Evolutionary conservation across 148 eudicot species (phyloP).

Genomic region (Camellia japonica): DNA sequence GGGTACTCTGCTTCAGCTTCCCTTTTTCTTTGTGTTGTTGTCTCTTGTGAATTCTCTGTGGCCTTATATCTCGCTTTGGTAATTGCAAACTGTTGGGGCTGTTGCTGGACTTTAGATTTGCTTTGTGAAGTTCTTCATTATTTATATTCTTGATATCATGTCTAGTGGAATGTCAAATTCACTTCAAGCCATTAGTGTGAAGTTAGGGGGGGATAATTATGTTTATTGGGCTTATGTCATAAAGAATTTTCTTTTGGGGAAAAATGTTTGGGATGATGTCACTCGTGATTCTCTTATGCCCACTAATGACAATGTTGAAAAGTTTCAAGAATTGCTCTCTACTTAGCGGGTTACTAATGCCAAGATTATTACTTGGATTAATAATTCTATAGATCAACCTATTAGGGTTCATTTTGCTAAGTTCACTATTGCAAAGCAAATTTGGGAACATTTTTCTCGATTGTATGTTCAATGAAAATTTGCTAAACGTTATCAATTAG

Average conservation of each 20-base stretch:
- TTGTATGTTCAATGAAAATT: background rate
- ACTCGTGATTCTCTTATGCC: background rate
- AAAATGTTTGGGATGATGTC: background rate
- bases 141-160: no score
- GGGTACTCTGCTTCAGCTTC: no score
- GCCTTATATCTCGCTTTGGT: background rate
- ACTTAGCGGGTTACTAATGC: background rate
- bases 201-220: no score
- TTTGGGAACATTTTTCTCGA: background rate
- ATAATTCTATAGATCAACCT: background rate
- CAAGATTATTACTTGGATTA: conserved; percentile 12
- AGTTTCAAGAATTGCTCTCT: background rate
- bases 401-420: background rate
- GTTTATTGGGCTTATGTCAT: no score
- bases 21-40: no score
- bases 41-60: background rate
- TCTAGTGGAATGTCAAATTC: no score
- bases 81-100: no score
- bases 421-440: background rate
- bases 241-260: background rate
- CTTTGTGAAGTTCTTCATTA: no score
- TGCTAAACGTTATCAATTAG: background rate
- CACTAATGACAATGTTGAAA: background rate
- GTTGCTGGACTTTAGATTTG: no score
- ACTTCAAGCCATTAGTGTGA: no score